A percentile compares a stretch with the other conserved stretches of the same genome.
phyloP scores from a whole-genome alignment of 306 rosid genomes.

The Dryas octopetala region DNA sequence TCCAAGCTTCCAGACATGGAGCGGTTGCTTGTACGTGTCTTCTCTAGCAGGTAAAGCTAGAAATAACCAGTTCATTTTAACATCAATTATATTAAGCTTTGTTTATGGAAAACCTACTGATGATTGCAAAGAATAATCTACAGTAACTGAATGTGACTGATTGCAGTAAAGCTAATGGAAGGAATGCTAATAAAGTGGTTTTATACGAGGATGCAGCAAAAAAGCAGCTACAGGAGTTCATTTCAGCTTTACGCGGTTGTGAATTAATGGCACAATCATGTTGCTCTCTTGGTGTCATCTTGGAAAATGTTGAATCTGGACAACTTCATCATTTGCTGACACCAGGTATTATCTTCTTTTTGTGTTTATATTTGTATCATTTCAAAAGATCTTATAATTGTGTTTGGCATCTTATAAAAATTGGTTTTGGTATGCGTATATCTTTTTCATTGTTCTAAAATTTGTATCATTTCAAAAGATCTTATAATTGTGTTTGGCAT shows the following conservation, averaged over 20 bases:
- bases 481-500: slow-evolving; percentile 15
- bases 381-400: slow-evolving; percentile 13
- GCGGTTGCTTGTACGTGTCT: slow-evolving; percentile 80
- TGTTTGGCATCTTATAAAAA: slow-evolving; percentile 9
- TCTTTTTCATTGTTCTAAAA: neutral
- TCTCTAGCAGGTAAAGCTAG: slow-evolving; percentile 59
- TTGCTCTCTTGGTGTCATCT: slow-evolving; percentile 56
- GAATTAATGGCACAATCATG: slow-evolving; percentile 78
- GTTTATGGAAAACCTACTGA: slow-evolving; percentile 13
- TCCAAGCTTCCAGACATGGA: slow-evolving; percentile 79
- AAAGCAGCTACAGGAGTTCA: slow-evolving; percentile 77
- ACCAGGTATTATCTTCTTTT: slow-evolving; percentile 49
- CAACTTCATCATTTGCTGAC: slow-evolving; percentile 71
- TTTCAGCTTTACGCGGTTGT: slow-evolving; percentile 80
- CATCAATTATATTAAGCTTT: slow-evolving; percentile 6
- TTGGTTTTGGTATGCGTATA: neutral
- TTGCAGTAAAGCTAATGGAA: slow-evolving; percentile 79
- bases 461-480: slow-evolving; percentile 10
- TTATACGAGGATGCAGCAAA: slow-evolving; percentile 90
- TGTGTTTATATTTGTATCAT: neutral
- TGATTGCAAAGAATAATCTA: slow-evolving; percentile 29
- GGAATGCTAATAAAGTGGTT: slow-evolving; percentile 82
- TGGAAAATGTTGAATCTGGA: slow-evolving; percentile 59
- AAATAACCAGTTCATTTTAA: slow-evolving; percentile 14
- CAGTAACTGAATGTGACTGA: slow-evolving; percentile 26